These are phyloP conservation scores for Taxillus chinensis DNA, from an alignment of 164 flowering plant species.

Conservation along the genomic window DNA sequence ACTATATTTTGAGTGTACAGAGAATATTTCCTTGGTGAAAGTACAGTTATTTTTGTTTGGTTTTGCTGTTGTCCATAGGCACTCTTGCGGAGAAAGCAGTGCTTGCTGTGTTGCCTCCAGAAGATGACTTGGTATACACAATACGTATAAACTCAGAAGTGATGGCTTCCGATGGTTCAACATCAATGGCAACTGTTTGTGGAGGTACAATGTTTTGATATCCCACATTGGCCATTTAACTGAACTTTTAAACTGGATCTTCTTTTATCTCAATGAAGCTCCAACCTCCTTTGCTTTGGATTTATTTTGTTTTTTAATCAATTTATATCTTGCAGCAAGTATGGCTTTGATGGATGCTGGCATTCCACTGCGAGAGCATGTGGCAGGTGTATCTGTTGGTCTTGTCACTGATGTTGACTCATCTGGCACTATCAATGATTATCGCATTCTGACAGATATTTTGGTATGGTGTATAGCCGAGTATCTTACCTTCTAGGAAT, in stretches of 20 bases:
- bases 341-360: conserved; percentile 99
- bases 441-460: conserved; percentile 87
- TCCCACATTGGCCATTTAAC: not conserved
- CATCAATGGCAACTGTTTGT: conserved; percentile 98
- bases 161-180: conserved; percentile 99
- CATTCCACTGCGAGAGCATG: conserved; percentile 77
- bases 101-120: conserved; percentile 89
- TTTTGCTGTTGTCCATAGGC: conserved; percentile 33
- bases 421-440: conserved; percentile 63
- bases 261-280: not conserved
- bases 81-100: conserved; percentile 97
- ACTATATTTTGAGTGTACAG: no score
- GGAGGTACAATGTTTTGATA: conserved; percentile 49
- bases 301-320: not conserved
- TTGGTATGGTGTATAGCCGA: conserved; percentile 38
- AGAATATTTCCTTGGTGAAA: not conserved
- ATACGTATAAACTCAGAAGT: conserved; percentile 95
- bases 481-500: no score
- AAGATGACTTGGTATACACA: conserved; percentile 66
- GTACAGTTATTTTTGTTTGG: not conserved
- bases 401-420: conserved; percentile 84
- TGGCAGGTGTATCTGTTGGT: conserved; percentile 96
- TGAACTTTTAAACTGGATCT: not conserved
- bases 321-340: conserved; percentile 46
- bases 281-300: no score